Evolutionary conservation across 2,329 filamentous ascomycete species (phyloP).

Genomic region (Hyphodiscus sp.): DNA sequence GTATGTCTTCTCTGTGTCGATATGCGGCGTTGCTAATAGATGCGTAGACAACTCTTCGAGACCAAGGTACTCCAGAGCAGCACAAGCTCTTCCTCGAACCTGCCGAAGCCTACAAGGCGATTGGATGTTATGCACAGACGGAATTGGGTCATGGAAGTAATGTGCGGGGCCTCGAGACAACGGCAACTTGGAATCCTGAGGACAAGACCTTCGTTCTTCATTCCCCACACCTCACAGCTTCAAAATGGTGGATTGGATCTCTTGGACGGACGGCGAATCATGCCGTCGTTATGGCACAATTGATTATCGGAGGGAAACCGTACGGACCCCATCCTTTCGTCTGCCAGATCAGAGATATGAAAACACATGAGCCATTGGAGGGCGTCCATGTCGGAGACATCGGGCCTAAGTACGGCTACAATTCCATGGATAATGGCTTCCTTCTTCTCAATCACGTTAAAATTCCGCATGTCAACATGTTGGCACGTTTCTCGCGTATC

Average conservation of each 20-base stretch:
- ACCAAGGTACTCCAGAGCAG: slow-evolving; percentile 68
- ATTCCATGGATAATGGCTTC: slow-evolving; percentile 79
- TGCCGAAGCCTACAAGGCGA: slow-evolving; percentile 62
- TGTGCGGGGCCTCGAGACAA: slow-evolving; percentile 49
- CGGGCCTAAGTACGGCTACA: slow-evolving; percentile 73
- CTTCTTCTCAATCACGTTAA: slow-evolving; percentile 71
- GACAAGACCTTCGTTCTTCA: slow-evolving; percentile 72
- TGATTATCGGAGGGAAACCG: slow-evolving; percentile 60
- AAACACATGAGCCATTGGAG: slow-evolving; percentile 62
- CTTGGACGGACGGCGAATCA: slow-evolving; percentile 70
- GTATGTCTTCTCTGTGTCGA: slow-evolving; percentile 32
- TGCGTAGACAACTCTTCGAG: slow-evolving; percentile 55
- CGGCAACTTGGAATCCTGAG: slow-evolving; percentile 58
- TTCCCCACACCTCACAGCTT: slow-evolving; percentile 66
- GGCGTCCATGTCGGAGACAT: slow-evolving; percentile 73
- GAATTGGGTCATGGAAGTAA: slow-evolving; percentile 76
- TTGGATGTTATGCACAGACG: slow-evolving; percentile 77
- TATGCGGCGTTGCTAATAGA: neutral
- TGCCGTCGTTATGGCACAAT: slow-evolving; percentile 73
- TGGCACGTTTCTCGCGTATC: slow-evolving; percentile 63
- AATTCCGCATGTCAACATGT: slow-evolving; percentile 67
- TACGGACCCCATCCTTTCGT: slow-evolving; percentile 75
- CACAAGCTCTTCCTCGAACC: slow-evolving; percentile 65
- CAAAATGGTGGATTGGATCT: slow-evolving; percentile 83
- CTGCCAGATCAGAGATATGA: slow-evolving; percentile 64